Evolutionary conservation across 495 filamentous ascomycete genomes (phyloP), one percentile per base, ranked within the genome.

Genomic region (Pseudoneurospora amorphoporcata): DNA sequence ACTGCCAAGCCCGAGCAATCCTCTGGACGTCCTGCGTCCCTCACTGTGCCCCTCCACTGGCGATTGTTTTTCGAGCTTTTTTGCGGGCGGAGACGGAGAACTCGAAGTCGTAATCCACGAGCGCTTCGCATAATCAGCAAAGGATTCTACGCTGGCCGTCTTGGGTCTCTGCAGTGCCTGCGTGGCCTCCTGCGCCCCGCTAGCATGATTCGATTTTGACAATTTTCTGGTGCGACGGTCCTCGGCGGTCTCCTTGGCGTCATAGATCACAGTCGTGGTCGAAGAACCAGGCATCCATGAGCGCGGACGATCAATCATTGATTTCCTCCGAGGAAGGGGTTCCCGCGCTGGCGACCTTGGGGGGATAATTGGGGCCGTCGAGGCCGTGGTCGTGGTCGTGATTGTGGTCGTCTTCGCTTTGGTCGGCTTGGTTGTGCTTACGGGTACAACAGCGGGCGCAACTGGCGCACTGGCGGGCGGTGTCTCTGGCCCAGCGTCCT

Each of bases 51-150:
- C 53, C 53, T 65, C 53, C 6, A 3, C 53, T 17, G 53, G 81
- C 42, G 77, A 75, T 65, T 77, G 74, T 10, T 72, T 73, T 35
- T 79, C 76, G 14, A 69, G 53, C 70, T 79, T 80, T 72, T 72
- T 77, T 39, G 61, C 38, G 35, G 76, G 81, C 43, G 90, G 89
- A 29, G 88, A 90, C 5, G 89, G 88, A 7, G 90, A 89, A 65
- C 87, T 83, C 40, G 89, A 90, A 10, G 86, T 82, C 9, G 87
- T 82, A 16, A 87, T 87, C 90, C 91, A 93, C 61, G 91, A 89
- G 77, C 87, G 88, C 73, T 87, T 87, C 14, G 90, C 88, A 74
- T 92, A 86, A 72, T 83, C 89, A 72, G 88, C 87, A 76, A 93
- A 85, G 38, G 90, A 87, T 53, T 89, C 89, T 76, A 90, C 87